Evolutionary conservation across 495 filamentous ascomycete species (phyloP).

Genomic region (Hypoxylon lienhwacheense): DNA sequence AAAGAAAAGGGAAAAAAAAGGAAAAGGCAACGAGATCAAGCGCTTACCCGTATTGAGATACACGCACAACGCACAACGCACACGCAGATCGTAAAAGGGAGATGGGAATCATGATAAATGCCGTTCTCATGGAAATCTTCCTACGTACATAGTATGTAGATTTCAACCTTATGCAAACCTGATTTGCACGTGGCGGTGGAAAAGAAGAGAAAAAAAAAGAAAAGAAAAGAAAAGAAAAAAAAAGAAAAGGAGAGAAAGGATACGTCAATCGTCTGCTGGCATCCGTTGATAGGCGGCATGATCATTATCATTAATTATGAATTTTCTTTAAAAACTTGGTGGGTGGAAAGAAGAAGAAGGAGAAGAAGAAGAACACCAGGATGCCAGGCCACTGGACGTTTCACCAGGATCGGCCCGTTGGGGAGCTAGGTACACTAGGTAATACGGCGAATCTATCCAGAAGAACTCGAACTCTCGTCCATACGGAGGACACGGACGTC

Average conservation of each 20-base stretch:
- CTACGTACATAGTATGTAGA: too few relatives aligned
- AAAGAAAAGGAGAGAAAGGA: too few relatives aligned
- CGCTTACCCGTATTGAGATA: conserved; percentile 34
- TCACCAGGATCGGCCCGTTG: conserved; percentile 32
- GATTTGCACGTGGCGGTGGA: conserved; percentile 13
- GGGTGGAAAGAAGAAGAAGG: conserved; percentile 8
- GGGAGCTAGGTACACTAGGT: too few relatives aligned
- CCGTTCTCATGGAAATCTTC: too few relatives aligned
- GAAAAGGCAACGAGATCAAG: conserved; percentile 8
- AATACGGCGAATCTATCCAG: neutral
- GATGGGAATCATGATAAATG: conserved; percentile 33
- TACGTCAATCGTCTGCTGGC: conserved; percentile 28
- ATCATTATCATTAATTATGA: conserved; percentile 15
- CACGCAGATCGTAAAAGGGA: neutral
- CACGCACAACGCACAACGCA: neutral
- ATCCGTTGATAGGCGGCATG: conserved; percentile 25
- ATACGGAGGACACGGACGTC: too few relatives aligned
- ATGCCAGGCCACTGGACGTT: conserved; percentile 9
- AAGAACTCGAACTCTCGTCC: neutral
- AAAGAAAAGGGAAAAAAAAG: too few relatives aligned
- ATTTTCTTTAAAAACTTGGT: too few relatives aligned
- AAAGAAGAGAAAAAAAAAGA: too few relatives aligned
- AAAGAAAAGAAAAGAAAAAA: too few relatives aligned
- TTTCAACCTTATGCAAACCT: conserved; percentile 18
- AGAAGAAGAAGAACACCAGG: too few relatives aligned